Evolutionary conservation across 116 monocot species (phyloP).

Genomic region (Zostera marina): DNA sequence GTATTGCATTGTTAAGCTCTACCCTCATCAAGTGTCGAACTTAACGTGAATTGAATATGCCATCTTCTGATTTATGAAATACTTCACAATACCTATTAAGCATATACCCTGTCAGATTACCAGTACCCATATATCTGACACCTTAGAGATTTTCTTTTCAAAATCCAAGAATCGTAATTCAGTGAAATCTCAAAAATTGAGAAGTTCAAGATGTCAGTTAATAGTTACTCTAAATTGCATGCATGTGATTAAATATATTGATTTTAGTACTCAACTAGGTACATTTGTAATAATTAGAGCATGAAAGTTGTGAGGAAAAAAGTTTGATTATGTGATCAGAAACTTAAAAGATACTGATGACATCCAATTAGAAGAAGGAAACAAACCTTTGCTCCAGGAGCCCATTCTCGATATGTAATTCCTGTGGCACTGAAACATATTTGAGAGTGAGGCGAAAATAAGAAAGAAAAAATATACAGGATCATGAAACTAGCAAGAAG

Average conservation of each 20-base stretch:
- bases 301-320: not conserved
- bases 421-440: constrained; percentile 49
- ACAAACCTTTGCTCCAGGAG: constrained; percentile 89
- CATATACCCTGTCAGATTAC: too few relatives aligned
- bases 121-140: too few relatives aligned
- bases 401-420: constrained; percentile 98
- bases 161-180: not conserved
- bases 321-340: constrained; percentile 2
- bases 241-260: too few relatives aligned
- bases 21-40: too few relatives aligned
- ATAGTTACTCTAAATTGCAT: not conserved
- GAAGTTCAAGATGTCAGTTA: not conserved
- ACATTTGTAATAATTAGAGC: too few relatives aligned
- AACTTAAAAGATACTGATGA: not conserved
- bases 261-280: too few relatives aligned
- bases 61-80: too few relatives aligned
- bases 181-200: not conserved
- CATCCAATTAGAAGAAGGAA: not conserved
- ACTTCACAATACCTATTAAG: too few relatives aligned
- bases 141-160: not conserved
- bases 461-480: not conserved
- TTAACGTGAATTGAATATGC: too few relatives aligned
- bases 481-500: not conserved
- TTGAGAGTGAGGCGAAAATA: constrained; percentile 1
- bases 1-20: too few relatives aligned